Conservation (phyloP, 148 eudicot species). For the Vaccinium vitisidaea region DNA sequence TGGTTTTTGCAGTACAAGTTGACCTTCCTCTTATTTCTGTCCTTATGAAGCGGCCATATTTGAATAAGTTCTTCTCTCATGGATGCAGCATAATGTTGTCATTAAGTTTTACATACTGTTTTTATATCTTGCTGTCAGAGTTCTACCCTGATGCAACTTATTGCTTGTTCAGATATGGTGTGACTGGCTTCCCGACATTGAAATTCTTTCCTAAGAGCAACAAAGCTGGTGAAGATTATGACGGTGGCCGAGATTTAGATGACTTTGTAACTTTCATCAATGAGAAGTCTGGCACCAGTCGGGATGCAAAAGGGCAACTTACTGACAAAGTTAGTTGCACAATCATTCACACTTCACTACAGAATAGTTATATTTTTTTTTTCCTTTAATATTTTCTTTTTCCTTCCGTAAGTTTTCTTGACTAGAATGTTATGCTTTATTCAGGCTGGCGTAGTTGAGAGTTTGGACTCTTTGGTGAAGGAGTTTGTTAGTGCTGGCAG, state of each 20-base stretch:
- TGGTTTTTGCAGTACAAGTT: background rate
- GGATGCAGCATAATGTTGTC: background rate
- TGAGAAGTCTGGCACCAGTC: conserved; percentile 85
- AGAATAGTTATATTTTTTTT: background rate
- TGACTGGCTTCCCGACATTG: conserved; percentile 90
- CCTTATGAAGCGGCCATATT: background rate
- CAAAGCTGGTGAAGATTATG: conserved; percentile 96
- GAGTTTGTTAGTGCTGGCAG: conserved; percentile 66
- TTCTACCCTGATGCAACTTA: conserved; percentile 6
- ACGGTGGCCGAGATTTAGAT: conserved; percentile 80
- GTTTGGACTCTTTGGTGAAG: conserved; percentile 67
- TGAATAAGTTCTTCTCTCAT: background rate
- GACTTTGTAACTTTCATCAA: conserved; percentile 83
- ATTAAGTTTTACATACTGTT: background rate
- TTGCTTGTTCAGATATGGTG: conserved; percentile 62
- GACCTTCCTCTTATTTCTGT: background rate
- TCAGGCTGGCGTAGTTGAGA: conserved; percentile 75
- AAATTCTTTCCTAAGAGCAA: conserved; percentile 93
- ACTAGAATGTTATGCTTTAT: background rate
- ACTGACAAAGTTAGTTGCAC: conserved; percentile 55
- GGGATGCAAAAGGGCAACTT: conserved; percentile 80
- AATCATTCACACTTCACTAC: background rate
- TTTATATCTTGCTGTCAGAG: background rate
- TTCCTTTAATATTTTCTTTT: background rate
- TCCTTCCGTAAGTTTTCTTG: background rate